Conservation (phyloP, 2,329 filamentous ascomycete genomes). For the Trichoderma sp. region DNA sequence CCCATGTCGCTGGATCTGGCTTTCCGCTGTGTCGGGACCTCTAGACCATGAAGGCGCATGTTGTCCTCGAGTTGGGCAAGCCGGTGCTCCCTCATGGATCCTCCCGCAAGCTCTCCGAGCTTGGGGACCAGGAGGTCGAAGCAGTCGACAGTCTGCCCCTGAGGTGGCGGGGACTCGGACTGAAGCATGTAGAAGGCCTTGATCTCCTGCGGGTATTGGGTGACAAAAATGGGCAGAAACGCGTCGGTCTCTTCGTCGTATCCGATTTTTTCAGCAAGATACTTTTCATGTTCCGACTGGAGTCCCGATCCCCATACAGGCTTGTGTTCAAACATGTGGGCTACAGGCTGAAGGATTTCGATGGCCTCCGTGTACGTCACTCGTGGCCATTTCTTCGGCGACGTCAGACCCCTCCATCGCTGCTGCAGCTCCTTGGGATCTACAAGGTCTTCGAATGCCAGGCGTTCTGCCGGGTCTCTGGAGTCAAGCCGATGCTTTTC, state of each 20-base stretch:
- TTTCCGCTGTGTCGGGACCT: conserved; percentile 39
- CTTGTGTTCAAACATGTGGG: conserved; percentile 63
- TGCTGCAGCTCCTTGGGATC: conserved; percentile 53
- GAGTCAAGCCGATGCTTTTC: conserved; percentile 37
- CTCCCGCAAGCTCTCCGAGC: conserved; percentile 82
- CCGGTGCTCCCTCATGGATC: conserved; percentile 85
- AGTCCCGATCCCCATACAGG: conserved; percentile 74
- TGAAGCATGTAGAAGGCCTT: conserved; percentile 81
- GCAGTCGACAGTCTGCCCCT: conserved; percentile 70
- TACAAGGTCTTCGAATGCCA: conserved; percentile 47
- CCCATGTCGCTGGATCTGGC: conserved; percentile 49
- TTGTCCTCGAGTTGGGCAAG: conserved; percentile 65
- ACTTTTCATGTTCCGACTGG: conserved; percentile 91
- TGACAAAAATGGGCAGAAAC: conserved; percentile 79
- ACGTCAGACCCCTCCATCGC: conserved; percentile 72
- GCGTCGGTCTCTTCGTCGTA: conserved; percentile 47
- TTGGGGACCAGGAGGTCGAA: conserved; percentile 89
- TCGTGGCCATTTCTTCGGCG: conserved; percentile 65
- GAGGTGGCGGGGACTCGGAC: conserved; percentile 32
- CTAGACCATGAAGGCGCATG: conserved; percentile 70
- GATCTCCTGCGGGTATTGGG: conserved; percentile 82
- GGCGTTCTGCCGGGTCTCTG: conserved; percentile 42
- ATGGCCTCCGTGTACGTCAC: conserved; percentile 84
- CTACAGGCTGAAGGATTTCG: conserved; percentile 61
- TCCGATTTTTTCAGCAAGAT: conserved; percentile 69